Base-by-base conservation (phyloP, 495 filamentous ascomycete genomes). In the Evernia prunastri region DNA sequence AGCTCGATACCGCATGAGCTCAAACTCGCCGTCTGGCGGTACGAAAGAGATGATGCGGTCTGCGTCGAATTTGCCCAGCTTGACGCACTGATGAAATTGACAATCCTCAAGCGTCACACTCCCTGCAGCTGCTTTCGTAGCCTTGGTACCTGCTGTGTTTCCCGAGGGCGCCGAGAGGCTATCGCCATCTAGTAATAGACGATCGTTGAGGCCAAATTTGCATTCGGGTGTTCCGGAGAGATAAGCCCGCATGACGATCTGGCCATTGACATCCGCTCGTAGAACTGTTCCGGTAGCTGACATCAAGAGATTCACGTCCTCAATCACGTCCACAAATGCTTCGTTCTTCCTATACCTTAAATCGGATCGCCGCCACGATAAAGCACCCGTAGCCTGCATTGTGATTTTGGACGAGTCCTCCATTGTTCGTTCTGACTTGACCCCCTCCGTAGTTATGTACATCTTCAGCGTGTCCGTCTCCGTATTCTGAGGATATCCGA, bases 271-370 rank as follows among this genome's bases (percentile, higher is more conserved):
- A 71, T 99, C 95, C 66, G 95, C 95, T 68, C 95, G 90, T 20
- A 99, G 87, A 13, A 97, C 90, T 33, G 92, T 94, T 27, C 95
- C 94, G 6, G 90, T 89, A 7, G 94, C 95, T 40, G 92, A 96
- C 91, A 99, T 96, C 58, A 99, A 84, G 59, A 99, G 87, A 75
- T 99, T 99, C 61, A 99, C 94, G 70, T 97, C 95, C 77, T 99
- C 95, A 72, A 99, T 99, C 31, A 99, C 95, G 75, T 98, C 94
- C 61, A 98, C 94, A 68, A 98, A 98, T 37, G 94, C 94, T 77
- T 98, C 94, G 78, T 97, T 98, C 78, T 97, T 99, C 73, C 95
- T 89, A 78, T 99, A 99, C 74, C 96, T 97, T 71, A 99, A 90
- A 75, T 97, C 93, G 59, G 93, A 86, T 67, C 96, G 89, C 56